Evolutionary conservation across 768 basidiomycete species (phyloP), one percentile per base, ranked within the genome.

Genomic region (Clathrus columnatus): DNA sequence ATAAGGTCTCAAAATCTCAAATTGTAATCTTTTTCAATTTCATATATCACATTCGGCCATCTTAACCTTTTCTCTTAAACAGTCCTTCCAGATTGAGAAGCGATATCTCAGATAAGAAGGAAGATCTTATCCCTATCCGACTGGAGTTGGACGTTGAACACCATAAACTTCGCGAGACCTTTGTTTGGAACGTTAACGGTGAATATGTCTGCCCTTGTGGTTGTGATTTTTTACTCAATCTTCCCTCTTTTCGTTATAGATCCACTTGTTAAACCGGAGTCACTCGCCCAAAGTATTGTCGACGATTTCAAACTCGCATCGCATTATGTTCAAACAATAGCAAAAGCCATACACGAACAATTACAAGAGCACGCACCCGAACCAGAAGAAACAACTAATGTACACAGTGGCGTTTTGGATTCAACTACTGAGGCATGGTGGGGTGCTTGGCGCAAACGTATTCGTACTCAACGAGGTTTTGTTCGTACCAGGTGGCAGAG

Each of bases 171-270:
- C 82, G 92, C 24, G 96, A 99, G 66, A 92, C 95, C 0, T 97
- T 98, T 70, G 80, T 96, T 45, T 99, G 95, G 96, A 96, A 99
- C 64, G 69, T 94, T 45, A 87, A 87, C 60, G 95, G 94, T 96
- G 54, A n/a, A 81, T 72, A 46, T 56, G 7, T 3, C 26, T 29
- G 46, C 26, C 1, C 27, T 7, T 7, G 11, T 14, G n/a, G n/a
- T 3, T 17, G 8, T 17, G n/a, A n/a, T 27, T 51, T 27, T 43
- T 41, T 45, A 47, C 43, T 51, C 5, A 28, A 30, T 20, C 18
- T 6, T 21, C 54, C 36, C 18, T 61, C 47, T 47, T 21, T 45
- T 17, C 47, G 28, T 17, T 28, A 5, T 59, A 96, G 95, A 98
- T 69, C 84, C 90, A 1, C 72, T 92, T 48, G 82, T 97, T 26